Percentiles rank a stretch among this genome's conserved stretches.
Conservation (phyloP, 176 grass and related monocot genomes). For the Dactylis glomerata region DNA sequence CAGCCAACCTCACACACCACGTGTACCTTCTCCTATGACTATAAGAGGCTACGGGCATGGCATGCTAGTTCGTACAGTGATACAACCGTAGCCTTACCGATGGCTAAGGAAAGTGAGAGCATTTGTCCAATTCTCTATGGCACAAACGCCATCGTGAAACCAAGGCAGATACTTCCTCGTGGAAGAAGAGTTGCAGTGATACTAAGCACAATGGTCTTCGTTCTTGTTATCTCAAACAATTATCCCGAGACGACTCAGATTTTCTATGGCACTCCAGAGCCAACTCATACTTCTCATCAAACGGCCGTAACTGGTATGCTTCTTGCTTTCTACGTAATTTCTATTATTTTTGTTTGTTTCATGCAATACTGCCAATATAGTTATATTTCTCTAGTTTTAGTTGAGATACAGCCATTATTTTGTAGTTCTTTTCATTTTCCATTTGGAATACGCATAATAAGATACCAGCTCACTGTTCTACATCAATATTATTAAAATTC, state of each 20-base stretch:
- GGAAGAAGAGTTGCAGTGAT: not conserved
- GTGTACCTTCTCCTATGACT: not conserved
- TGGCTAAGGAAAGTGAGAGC: not conserved
- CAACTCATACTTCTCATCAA: not conserved
- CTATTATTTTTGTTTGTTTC: slow-evolving; percentile 4
- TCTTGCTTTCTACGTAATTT: not conserved
- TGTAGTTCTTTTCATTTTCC: not conserved
- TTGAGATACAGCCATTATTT: not conserved
- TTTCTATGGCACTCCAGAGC: not conserved
- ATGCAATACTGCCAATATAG: not conserved
- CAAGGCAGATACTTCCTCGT: not conserved
- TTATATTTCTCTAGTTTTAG: not conserved
- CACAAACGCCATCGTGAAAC: not conserved
- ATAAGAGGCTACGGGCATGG: not conserved
- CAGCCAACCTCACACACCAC: not conserved
- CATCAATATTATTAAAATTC: not conserved
- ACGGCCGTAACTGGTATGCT: not conserved
- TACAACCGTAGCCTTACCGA: not conserved
- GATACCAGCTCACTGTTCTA: not conserved
- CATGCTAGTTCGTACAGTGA: slow-evolving; percentile 6
- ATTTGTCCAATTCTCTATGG: not conserved
- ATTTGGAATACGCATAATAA: not conserved
- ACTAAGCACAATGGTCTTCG: not conserved
- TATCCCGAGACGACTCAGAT: not conserved
- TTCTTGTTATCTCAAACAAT: not conserved